Base-by-base conservation (phyloP, 169 alveolate species). In the Plasmodium gallinaceum region DNA sequence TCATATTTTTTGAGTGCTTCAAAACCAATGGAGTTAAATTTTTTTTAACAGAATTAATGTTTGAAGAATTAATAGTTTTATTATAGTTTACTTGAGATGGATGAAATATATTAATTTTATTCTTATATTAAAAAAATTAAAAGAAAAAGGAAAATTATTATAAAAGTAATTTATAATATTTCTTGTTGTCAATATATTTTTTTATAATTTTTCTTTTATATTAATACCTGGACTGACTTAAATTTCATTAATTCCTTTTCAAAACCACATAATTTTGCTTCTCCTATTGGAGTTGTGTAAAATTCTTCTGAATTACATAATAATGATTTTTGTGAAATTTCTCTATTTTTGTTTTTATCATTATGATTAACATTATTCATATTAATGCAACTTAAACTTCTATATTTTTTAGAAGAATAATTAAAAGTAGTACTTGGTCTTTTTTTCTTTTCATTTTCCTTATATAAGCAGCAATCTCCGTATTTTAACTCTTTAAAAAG, bases 1-100 rank as follows among this genome's bases (percentile, higher is more conserved):
- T 54, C 91, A 83, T 83, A 68, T 83, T 83, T 69, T 45, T 70
- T 39, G 91, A 66, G 20, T 83, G 91, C 14, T 69, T 83, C 45
- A 83, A 42, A 22, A 83, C 37, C 51, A 58, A 54, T 26, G 86
- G 26, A 5, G 73, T 39, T 71, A 16, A 24, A 45, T 83, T 42
- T 22, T 43, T 51, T 39, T 83, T 68, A 2, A 39, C 18, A 20
- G 74, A 37, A 65, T 54, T 14, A 16, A 52, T 78, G 22, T 78
- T 37, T 12, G 70, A 78, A 12, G 43, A 9, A 39, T 32, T 32
- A 22, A 46, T 65, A 24, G 20, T 43, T 52, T 76, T 76, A 9
- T 7, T 2, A 16, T 20, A 65, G 12, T 46, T 70, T 12, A 51
- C 46, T 45, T 70, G 20, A 12, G 80, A 70, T 46, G 66, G 20